These are phyloP conservation scores for Thoreauomyces humboldtii DNA, from an alignment of 192 early-diverging fungal genomes.

Conservation along the genomic window DNA sequence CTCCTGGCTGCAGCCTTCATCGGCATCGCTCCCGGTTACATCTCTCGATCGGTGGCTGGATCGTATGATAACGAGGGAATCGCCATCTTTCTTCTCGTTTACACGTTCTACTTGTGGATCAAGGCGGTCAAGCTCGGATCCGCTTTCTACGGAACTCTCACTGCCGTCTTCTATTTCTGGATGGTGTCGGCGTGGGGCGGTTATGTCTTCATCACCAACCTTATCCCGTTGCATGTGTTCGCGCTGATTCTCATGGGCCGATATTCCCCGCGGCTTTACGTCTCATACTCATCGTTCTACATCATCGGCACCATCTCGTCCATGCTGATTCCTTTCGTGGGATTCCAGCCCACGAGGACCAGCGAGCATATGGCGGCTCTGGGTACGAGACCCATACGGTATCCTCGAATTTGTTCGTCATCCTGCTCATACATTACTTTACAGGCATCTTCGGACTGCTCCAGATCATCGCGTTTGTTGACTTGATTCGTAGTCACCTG, in stretches of 20 bases:
- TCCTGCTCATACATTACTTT: too few relatives aligned
- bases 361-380: constrained; percentile 99
- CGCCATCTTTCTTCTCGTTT: constrained; percentile 97
- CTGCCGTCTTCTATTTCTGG: constrained; percentile 97
- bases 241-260: constrained; percentile 94
- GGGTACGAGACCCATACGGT: constrained; percentile 64
- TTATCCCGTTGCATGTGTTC: constrained; percentile 96
- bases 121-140: constrained; percentile 94
- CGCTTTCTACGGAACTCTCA: constrained; percentile 77
- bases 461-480: constrained; percentile 93
- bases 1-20: constrained; percentile 97
- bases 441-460: constrained; percentile 90
- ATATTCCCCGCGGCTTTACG: constrained; percentile 88
- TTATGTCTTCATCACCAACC: constrained; percentile 99
- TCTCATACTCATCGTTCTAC: constrained; percentile 98
- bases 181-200: constrained; percentile 99
- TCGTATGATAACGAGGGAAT: constrained; percentile 99
- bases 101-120: constrained; percentile 98
- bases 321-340: constrained; percentile 99
- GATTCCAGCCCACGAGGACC: constrained; percentile 95
- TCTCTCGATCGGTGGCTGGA: constrained; percentile 99
- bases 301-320: constrained; percentile 91
- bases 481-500: constrained; percentile 74
- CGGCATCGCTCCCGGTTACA: constrained; percentile 97
- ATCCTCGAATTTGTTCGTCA: too few relatives aligned